Evolutionary conservation across 306 rosid genomes (phyloP), one percentile per base, ranked within the genome.

Genomic region (Pyrus pyrifolia): DNA sequence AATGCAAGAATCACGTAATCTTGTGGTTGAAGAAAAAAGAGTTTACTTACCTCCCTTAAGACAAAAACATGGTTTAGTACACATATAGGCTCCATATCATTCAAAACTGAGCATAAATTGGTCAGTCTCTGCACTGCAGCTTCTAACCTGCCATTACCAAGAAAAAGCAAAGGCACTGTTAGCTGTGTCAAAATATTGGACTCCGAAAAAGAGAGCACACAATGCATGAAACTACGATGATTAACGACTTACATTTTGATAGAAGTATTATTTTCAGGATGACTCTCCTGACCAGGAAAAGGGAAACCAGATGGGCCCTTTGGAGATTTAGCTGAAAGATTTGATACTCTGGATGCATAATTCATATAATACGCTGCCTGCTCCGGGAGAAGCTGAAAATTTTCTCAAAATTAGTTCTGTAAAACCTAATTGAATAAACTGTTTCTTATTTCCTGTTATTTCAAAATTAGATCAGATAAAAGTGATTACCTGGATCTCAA

Each of bases 71-170:
- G 97, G 80, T 95, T 95, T 78, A 95, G 77, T 76, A 95, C 96
- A 84, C 98, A 95, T 76, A 95, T 92, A 76, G 98, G 98, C 81
- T 95, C 98, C 98, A 95, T 95, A 82, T 95, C 97, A 79, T 95
- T 95, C 80, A 95, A 89, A 75, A 95, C 96, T 46, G 96, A 95
- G 87, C 98, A 95, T 80, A 95, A 80, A 83, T 95, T 95, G 73
- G 98, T 92, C 83, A 95, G 72, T 86, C 98, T 90, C 88, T 95
- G 98, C 96, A 95, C 93, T 44, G 98, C 98, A 80, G 98, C 98
- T 89, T 95, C 98, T 76, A 95, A 82, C 98, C 98, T 95, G 91
- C 77, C 77, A 77, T 79, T 42, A 51, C 40, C 11, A 66, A 31
- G 65, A 73, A 22, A 10, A 65, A 69, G 46, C 25, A 31, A 58